Conservation (phyloP, 2,329 filamentous ascomycete genomes). For the Teratosphaeria viscida region DNA sequence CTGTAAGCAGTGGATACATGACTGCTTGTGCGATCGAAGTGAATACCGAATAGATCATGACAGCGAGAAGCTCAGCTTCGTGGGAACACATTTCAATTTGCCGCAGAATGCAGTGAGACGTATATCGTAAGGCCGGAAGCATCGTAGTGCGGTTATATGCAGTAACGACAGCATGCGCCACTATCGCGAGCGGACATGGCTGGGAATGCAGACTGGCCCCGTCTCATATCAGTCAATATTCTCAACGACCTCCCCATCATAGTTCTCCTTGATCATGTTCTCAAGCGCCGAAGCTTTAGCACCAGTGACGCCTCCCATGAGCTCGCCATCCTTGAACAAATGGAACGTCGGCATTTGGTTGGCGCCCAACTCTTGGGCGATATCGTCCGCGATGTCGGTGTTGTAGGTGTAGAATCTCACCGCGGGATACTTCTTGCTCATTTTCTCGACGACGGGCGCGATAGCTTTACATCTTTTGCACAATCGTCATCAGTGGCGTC, state of each 20-base stretch:
- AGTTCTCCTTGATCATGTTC: slow-evolving; percentile 16
- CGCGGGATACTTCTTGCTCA: slow-evolving; percentile 23
- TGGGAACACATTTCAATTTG: too few relatives aligned
- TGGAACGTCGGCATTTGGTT: slow-evolving; percentile 24
- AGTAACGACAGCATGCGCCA: too few relatives aligned
- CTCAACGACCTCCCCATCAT: slow-evolving; percentile 19
- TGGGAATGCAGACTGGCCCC: not conserved
- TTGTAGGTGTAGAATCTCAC: slow-evolving; percentile 22
- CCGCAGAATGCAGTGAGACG: too few relatives aligned
- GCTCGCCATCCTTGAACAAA: slow-evolving; percentile 24
- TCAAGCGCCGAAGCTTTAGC: slow-evolving; percentile 22
- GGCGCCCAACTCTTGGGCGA: slow-evolving; percentile 23
- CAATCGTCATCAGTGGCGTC: not conserved
- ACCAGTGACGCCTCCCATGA: slow-evolving; percentile 20
- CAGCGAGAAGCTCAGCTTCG: too few relatives aligned
- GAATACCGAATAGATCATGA: too few relatives aligned
- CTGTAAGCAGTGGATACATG: too few relatives aligned
- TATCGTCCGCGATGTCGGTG: slow-evolving; percentile 20
- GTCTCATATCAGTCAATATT: not conserved
- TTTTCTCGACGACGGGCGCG: slow-evolving; percentile 21
- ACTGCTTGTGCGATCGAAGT: too few relatives aligned
- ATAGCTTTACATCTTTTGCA: slow-evolving; percentile 23
- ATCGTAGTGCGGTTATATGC: too few relatives aligned
- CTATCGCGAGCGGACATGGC: too few relatives aligned
- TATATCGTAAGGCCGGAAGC: too few relatives aligned